Evolutionary conservation across 2,329 filamentous ascomycete species (phyloP).

Genomic region (Aspergillus sp.): DNA sequence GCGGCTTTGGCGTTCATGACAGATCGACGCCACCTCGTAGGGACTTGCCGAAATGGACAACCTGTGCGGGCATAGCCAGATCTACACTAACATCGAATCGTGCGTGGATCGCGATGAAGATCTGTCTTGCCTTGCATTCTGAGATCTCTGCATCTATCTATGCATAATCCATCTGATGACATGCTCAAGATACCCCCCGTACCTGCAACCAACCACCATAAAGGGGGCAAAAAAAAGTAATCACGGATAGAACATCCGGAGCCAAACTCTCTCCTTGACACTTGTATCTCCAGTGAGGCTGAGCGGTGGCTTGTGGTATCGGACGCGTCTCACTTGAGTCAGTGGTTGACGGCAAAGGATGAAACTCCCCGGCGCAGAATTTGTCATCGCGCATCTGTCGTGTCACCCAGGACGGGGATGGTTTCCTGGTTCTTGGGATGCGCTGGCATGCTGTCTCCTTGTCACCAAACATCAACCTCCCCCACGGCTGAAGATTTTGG

Average conservation of each 20-base stretch:
- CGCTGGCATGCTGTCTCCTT: not conserved
- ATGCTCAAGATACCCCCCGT: no score
- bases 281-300: not conserved
- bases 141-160: not conserved
- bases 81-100: not conserved
- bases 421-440: slow-evolving; percentile 5
- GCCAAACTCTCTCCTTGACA: not conserved
- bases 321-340: not conserved
- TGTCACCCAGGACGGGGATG: not conserved
- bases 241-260: not conserved
- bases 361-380: slow-evolving; percentile 1
- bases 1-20: not conserved
- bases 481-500: not conserved
- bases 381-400: slow-evolving; percentile 9
- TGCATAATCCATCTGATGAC: no score
- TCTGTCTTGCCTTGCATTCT: not conserved
- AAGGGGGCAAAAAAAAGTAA: no score
- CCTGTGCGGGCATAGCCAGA: not conserved
- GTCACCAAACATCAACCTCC: not conserved
- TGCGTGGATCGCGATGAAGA: not conserved
- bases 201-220: no score
- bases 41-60: no score
- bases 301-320: not conserved
- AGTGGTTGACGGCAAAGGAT: slow-evolving; percentile 1
- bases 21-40: slow-evolving; percentile 4